A percentile compares a stretch with the other conserved stretches of the same genome.
Evolutionary conservation across 305 asterid genomes (phyloP).

Genomic region (Fraxinus baroniana): DNA sequence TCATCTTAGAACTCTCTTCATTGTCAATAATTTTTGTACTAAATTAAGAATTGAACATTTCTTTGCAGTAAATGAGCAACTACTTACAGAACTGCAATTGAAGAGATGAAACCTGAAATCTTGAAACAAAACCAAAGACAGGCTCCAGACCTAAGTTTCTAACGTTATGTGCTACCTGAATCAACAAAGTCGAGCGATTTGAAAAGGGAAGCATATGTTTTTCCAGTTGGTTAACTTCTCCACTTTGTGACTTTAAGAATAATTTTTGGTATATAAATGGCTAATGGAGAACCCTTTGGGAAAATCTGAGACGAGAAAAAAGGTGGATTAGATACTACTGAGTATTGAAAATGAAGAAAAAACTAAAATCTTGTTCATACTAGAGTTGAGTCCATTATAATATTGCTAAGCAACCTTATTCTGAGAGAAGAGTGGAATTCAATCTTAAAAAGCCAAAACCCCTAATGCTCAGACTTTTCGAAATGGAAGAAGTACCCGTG

Average conservation of each 20-base stretch:
- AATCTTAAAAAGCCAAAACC: slow-evolving; percentile 71
- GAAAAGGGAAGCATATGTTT: slow-evolving; percentile 32
- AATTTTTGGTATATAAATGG: slow-evolving; percentile 54
- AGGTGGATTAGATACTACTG: too few species aligned
- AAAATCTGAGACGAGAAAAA: slow-evolving; percentile 37
- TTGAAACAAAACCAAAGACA: neutral
- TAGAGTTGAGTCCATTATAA: neutral
- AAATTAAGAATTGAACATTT: neutral
- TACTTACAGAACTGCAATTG: neutral
- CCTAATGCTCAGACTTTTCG: too few species aligned
- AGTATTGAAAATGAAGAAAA: too few species aligned
- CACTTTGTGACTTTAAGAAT: slow-evolving; percentile 49
- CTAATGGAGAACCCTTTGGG: slow-evolving; percentile 54
- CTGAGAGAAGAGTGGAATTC: neutral
- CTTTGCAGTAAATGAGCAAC: neutral
- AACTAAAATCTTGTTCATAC: neutral
- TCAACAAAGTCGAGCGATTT: slow-evolving; percentile 23
- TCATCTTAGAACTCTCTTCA: neutral
- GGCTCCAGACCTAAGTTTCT: neutral
- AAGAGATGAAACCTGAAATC: neutral
- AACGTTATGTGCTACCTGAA: neutral
- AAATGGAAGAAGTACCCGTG: too few species aligned
- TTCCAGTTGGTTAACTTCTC: slow-evolving; percentile 41
- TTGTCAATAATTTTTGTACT: neutral
- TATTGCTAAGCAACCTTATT: neutral